phyloP scores from a whole-genome alignment of 2,329 filamentous ascomycete species.

The Scedosporium dehoogii region DNA sequence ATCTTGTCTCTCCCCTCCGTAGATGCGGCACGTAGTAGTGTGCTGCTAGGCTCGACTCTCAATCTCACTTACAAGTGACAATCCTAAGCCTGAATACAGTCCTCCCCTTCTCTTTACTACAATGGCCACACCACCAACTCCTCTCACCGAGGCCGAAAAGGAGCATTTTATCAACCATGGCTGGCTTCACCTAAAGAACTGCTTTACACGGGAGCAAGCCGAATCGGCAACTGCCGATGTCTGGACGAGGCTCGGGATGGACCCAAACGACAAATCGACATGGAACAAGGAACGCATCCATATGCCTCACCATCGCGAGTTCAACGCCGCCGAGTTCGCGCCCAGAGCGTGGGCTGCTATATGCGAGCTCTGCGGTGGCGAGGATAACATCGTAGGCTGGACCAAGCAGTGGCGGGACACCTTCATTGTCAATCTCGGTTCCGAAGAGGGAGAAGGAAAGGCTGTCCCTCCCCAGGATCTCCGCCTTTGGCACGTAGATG shows the following conservation, averaged over 20 bases:
- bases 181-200: constrained; percentile 22
- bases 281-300: constrained; percentile 54
- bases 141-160: constrained; percentile 27
- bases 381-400: constrained; percentile 37
- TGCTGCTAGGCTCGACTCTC: neutral
- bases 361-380: constrained; percentile 55
- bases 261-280: constrained; percentile 51
- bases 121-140: constrained; percentile 6
- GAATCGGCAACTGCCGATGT: constrained; percentile 29
- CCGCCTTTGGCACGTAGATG: constrained; percentile 57
- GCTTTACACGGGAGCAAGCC: constrained; percentile 29
- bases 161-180: constrained; percentile 30
- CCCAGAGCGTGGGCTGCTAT: constrained; percentile 59
- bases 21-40: neutral
- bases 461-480: constrained; percentile 41
- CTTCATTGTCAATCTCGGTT: constrained; percentile 62
- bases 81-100: neutral
- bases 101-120: neutral
- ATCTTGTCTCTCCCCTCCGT: neutral
- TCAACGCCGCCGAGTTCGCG: constrained; percentile 44
- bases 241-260: constrained; percentile 58
- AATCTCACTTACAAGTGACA: neutral
- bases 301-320: constrained; percentile 52
- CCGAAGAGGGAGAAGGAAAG: constrained; percentile 37
- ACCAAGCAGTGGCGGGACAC: constrained; percentile 54